Conservation (phyloP, 2,329 filamentous ascomycete species). For the Sporothrix variecibatus region DNA sequence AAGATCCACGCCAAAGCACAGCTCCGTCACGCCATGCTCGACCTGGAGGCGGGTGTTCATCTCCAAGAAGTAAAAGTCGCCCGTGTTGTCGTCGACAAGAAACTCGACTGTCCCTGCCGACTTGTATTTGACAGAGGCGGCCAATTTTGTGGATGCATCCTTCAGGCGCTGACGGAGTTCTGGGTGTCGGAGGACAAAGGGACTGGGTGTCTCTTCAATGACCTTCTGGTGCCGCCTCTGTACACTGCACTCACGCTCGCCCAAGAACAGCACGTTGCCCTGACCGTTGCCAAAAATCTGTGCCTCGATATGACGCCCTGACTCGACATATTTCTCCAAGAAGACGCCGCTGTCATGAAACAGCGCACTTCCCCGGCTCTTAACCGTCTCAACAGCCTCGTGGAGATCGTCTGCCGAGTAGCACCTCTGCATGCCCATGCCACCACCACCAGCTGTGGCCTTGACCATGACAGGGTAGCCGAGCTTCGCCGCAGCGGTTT, state of each 20-base stretch:
- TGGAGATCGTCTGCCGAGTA: slow-evolving; percentile 53
- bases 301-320: slow-evolving; percentile 66
- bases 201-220: slow-evolving; percentile 68
- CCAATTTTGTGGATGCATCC: slow-evolving; percentile 32
- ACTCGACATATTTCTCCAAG: slow-evolving; percentile 63
- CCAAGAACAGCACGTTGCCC: slow-evolving; percentile 59
- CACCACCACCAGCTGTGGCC: slow-evolving; percentile 63
- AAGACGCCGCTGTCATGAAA: slow-evolving; percentile 65
- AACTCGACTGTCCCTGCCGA: slow-evolving; percentile 58
- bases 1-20: slow-evolving; percentile 72
- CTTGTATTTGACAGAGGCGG: slow-evolving; percentile 35
- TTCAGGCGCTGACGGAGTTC: slow-evolving; percentile 35
- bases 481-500: slow-evolving; percentile 43
- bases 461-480: slow-evolving; percentile 57
- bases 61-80: slow-evolving; percentile 79
- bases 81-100: slow-evolving; percentile 78
- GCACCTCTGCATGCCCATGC: slow-evolving; percentile 53
- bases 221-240: slow-evolving; percentile 71
- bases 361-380: slow-evolving; percentile 56
- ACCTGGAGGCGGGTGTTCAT: slow-evolving; percentile 89
- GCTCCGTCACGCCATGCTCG: slow-evolving; percentile 77
- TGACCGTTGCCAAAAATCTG: slow-evolving; percentile 66
- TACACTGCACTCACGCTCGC: slow-evolving; percentile 68
- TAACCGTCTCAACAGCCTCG: slow-evolving; percentile 40
- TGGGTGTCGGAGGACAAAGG: slow-evolving; percentile 49